phyloP scores from a whole-genome alignment of 768 basidiomycete genomes.

The Clitopilus passeckerianus region DNA sequence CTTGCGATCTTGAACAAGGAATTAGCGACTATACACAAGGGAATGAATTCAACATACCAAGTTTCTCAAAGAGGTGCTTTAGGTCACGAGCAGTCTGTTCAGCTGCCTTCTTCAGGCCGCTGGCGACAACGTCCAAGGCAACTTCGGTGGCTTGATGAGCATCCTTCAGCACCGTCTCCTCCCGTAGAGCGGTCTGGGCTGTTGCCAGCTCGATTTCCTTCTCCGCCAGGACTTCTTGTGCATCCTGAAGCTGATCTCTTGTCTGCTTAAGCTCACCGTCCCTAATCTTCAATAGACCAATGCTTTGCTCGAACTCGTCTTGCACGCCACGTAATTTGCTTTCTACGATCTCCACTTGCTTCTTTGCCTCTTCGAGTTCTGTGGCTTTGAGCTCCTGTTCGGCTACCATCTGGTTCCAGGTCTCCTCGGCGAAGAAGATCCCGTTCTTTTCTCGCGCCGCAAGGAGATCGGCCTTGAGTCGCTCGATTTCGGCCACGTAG shows the following conservation, averaged over 20 bases:
- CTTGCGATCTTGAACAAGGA: conserved; percentile 59
- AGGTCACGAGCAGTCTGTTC: conserved; percentile 71
- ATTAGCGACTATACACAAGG: background rate
- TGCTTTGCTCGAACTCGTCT: conserved; percentile 91
- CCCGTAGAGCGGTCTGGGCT: conserved; percentile 61
- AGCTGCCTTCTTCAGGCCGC: conserved; percentile 57
- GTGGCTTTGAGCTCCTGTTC: conserved; percentile 77
- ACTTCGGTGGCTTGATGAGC: conserved; percentile 75
- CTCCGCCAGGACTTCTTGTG: conserved; percentile 44
- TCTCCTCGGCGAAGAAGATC: conserved; percentile 88
- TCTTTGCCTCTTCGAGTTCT: conserved; percentile 77
- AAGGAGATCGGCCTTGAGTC: conserved; percentile 83
- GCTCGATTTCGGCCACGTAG: conserved; percentile 90
- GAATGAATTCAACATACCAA: conserved; percentile 42
- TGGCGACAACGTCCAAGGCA: conserved; percentile 67
- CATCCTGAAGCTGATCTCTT: conserved; percentile 47
- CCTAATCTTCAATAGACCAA: conserved; percentile 65
- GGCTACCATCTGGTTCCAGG: conserved; percentile 75
- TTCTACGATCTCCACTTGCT: conserved; percentile 79
- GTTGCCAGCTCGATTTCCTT: conserved; percentile 55
- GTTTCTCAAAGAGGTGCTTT: conserved; percentile 69
- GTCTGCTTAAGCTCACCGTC: conserved; percentile 73
- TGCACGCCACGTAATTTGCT: conserved; percentile 72
- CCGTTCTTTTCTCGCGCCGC: conserved; percentile 97
- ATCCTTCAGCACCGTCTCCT: conserved; percentile 74